phyloP scores from a whole-genome alignment of 202 grass and related monocot genomes.

The Musa balbisiana region DNA sequence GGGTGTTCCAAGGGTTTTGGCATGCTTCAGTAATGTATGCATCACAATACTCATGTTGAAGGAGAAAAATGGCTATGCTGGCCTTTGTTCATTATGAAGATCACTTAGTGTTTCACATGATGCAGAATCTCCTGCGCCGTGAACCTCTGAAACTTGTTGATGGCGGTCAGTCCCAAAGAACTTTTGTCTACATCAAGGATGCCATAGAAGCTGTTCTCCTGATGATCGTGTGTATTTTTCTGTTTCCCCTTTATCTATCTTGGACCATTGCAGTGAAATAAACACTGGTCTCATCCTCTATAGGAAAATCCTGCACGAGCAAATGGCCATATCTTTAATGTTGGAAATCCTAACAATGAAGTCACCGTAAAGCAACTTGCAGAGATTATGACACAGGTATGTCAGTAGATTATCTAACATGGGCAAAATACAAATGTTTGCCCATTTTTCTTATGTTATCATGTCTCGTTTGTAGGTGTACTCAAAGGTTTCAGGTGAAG shows the following conservation, averaged over 20 bases:
- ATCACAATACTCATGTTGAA: background rate
- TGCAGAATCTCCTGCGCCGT: constrained; percentile 1
- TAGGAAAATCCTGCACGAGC: constrained; percentile 8
- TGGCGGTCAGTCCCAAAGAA: constrained; percentile 7
- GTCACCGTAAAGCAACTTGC: constrained; percentile 8
- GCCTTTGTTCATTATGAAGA: background rate
- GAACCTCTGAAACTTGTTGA: constrained; percentile 6
- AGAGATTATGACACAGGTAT: constrained; percentile 1
- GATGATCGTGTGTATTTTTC: background rate
- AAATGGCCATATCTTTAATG: constrained; percentile 7
- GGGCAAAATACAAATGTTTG: background rate
- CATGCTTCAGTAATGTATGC: constrained; percentile 6
- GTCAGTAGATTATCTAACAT: background rate
- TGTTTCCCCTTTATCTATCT: background rate
- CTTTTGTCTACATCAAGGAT: constrained; percentile 9
- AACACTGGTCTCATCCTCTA: background rate
- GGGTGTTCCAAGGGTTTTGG: background rate
- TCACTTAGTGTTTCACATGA: background rate
- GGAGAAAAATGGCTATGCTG: background rate
- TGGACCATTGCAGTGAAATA: background rate
- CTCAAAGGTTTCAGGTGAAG: background rate
- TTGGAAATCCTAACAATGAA: constrained; percentile 12
- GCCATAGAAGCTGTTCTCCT: constrained; percentile 11
- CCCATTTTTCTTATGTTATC: background rate
- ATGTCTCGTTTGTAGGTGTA: background rate